Evolutionary conservation across 2,329 filamentous ascomycete species (phyloP), one percentile per base, ranked within the genome.

Genomic region (Sclerotinia borealis): DNA sequence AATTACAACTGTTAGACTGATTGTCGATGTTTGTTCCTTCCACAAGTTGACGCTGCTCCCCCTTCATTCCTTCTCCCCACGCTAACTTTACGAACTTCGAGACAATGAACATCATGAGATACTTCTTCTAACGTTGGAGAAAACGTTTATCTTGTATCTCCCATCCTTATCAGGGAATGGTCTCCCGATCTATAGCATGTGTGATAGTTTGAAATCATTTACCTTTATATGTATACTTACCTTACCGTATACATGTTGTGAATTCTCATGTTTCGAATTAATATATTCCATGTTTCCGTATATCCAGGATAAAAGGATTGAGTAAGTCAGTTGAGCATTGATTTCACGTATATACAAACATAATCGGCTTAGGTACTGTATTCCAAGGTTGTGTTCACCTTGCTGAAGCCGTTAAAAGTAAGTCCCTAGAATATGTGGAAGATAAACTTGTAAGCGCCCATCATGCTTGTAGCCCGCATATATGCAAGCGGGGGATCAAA

Each of bases 401-500:
- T 45, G 29, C 43, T 25, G 59, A 34, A 55, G 59, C 29, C 17
- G 29, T 43, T 37, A 29, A 19, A 39, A 49, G 11, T 19, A 31
- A 41, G 27, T 8, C n/a, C n/a, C n/a, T n/a, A n/a, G n/a, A n/a
- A 31, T 34, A 27, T 19, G 27, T 43, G 10, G 25, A 36, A 37
- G 19, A 49, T 15, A 61, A 43, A 54, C n/a, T 55, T 45, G 36
- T 61, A 61, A 61, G 59, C 59, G 59, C 59, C 59, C 36, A 29
- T 27, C 34, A 37, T 45, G 37, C 59, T 36, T 55, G 37, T 36
- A n/a, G 22, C 41, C 54, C 29, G 41, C 54, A 58, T 45, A 34
- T 54, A 45, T 61, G 59, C 59, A 55, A 34, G 48, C 47, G 50
- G 48, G 19, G 50, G 49, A 61, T 55, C 59, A 43, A 61, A 61